Base-by-base conservation (phyloP, 192 early-diverging fungal species). In the Entomortierella chlamydospora region DNA sequence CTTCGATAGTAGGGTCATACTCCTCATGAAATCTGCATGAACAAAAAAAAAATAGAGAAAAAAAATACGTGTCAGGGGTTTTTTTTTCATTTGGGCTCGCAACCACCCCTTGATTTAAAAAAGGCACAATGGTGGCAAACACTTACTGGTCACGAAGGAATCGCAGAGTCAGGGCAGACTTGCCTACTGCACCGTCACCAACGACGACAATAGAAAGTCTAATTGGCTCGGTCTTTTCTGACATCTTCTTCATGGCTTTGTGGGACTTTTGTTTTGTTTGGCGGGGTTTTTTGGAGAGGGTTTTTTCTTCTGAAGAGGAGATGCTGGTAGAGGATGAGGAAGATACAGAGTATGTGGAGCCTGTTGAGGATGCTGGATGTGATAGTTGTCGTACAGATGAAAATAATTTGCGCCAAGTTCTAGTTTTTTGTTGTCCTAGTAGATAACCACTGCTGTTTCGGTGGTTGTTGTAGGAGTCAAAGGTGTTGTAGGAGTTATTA, bases 161-260 rank as follows among this genome's bases (percentile, higher is more conserved):
- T 49, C 90, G 89, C 47, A 94, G 92, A 0, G 93, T 93, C 22
- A 95, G 80, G 59, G 93, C 93, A 17, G 92, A 94, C 82, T 94
- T 91, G 28, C 90, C 90, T n/a, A 91, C 90, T 34, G 76, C 76
- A 29, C 76, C 76, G 26, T 79, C 68, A 18, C 76, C 76, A 4
- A 79, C 62, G 2, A 79, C 67, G 4, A 70, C 68, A 26, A 79
- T 79, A 3, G 76, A 70, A 7, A 79, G 42, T 37, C 50, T 79
- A 18, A 23, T 42, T 25, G 73, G 57, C 39, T 47, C 45, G 45
- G 50, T 42, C 33, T 50, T 50, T 49, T 25, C 20, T 22, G 18
- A 23, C 10, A 8, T 29, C 8, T 30, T 39, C 41, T 57, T 57
- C 20, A 57, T 33, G 31, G 55, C 17, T 57, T 57, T 57, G 7